A percentile compares a stretch with the other conserved stretches of the same genome.
Conservation (phyloP, 1,284 basidiomycete species). For the Gomphus sp. region DNA sequence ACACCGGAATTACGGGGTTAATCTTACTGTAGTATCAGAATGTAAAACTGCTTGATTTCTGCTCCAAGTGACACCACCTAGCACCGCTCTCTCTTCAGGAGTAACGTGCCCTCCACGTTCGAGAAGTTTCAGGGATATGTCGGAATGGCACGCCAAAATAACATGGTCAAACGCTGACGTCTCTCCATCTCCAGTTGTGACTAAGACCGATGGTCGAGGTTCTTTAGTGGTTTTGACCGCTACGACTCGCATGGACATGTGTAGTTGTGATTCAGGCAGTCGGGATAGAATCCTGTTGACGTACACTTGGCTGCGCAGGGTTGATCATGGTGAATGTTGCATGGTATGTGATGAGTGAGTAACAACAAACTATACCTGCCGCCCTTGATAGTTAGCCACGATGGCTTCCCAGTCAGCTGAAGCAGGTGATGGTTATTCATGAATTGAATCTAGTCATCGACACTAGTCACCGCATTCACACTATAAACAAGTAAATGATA, state of each 20-base stretch:
- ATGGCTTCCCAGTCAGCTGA: slow-evolving; percentile 65
- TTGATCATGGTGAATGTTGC: not conserved
- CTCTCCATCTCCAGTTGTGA: slow-evolving; percentile 36
- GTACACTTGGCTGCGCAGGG: slow-evolving; percentile 46
- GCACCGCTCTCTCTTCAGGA: slow-evolving; percentile 44
- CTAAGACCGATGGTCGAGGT: slow-evolving; percentile 21
- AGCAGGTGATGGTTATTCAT: slow-evolving; percentile 77
- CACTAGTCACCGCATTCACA: not conserved
- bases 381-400: slow-evolving; percentile 69
- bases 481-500: not conserved
- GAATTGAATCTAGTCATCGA: slow-evolving; percentile 44
- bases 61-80: slow-evolving; percentile 60
- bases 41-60: slow-evolving; percentile 66
- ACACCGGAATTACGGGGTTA: not conserved
- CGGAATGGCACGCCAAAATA: slow-evolving; percentile 72
- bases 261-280: slow-evolving; percentile 44
- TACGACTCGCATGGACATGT: slow-evolving; percentile 50
- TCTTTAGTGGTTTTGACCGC: slow-evolving; percentile 22
- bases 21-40: slow-evolving; percentile 45
- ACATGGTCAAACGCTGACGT: slow-evolving; percentile 58
- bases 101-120: slow-evolving; percentile 42
- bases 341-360: not conserved
- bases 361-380: slow-evolving; percentile 42
- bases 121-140: slow-evolving; percentile 54
- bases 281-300: slow-evolving; percentile 54